Conservation (phyloP, 805 yeast species). For the Candida odintsovae region DNA sequence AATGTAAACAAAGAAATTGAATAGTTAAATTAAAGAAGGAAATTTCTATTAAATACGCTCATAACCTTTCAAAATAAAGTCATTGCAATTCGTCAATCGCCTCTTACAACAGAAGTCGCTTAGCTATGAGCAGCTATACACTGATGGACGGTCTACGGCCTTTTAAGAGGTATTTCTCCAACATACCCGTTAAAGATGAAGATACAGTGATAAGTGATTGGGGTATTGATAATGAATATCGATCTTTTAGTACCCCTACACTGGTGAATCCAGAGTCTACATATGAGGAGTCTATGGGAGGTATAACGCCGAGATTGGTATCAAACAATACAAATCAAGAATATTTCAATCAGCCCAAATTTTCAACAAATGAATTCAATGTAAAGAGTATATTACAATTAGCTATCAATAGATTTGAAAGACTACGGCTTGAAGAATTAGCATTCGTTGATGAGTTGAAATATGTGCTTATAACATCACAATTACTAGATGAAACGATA, state of each 20-base stretch:
- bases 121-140: slow-evolving; percentile 2
- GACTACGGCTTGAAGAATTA: slow-evolving; percentile 2
- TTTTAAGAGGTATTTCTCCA: slow-evolving; percentile 19
- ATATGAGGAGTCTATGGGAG: slow-evolving; percentile 5
- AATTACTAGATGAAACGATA: slow-evolving; percentile 36
- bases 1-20: background rate
- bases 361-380: background rate
- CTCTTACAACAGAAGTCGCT: background rate
- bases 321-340: background rate
- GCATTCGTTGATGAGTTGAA: slow-evolving; percentile 45
- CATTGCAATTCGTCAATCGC: no score
- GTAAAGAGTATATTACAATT: background rate
- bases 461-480: slow-evolving; percentile 43
- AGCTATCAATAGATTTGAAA: background rate
- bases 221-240: slow-evolving; percentile 20
- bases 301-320: background rate
- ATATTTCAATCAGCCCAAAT: background rate
- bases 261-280: slow-evolving; percentile 14
- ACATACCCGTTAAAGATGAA: background rate
- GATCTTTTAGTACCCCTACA: slow-evolving; percentile 21
- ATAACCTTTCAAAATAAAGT: no score
- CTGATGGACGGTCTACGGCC: slow-evolving; percentile 22
- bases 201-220: slow-evolving; percentile 19
- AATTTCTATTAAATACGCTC: no score
- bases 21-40: background rate